Evolutionary conservation across 78 protist species (phyloP).

Genomic region (Speleostelium caveatum): DNA sequence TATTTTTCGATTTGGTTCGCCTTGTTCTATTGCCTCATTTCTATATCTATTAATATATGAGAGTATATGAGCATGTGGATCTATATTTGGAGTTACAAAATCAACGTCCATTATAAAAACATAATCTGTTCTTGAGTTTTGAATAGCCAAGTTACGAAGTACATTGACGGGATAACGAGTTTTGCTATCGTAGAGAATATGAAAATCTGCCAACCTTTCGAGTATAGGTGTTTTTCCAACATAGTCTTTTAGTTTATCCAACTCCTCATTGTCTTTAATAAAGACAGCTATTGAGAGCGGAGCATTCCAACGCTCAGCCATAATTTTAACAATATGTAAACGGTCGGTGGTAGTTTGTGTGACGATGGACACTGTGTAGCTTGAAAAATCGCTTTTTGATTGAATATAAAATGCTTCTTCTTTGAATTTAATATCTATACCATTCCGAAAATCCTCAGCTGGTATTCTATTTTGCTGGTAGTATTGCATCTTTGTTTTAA

Average conservation of each 20-base stretch:
- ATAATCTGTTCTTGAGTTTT: constrained; percentile 45
- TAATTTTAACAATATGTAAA: constrained; percentile 12
- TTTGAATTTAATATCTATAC: neutral
- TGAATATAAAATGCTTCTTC: neutral
- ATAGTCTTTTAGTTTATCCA: neutral
- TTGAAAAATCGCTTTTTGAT: neutral
- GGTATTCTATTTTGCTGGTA: neutral
- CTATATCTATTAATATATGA: neutral
- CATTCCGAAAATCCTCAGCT: neutral
- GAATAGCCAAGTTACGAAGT: constrained; percentile 49
- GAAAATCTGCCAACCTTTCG: constrained; percentile 6
- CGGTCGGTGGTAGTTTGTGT: constrained; percentile 62
- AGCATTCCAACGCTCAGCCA: constrained; percentile 66
- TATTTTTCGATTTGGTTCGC: constrained; percentile 3
- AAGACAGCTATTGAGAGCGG: constrained; percentile 46
- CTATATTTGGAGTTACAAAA: constrained; percentile 37
- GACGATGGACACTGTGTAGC: constrained; percentile 4
- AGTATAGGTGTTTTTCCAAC: neutral
- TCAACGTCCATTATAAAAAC: constrained; percentile 67
- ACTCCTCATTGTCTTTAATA: neutral
- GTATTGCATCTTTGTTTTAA: neutral
- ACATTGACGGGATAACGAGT: constrained; percentile 71
- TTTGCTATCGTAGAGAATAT: constrained; percentile 16
- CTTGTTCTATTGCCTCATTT: neutral
- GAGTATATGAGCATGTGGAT: constrained; percentile 23